phyloP scores from a whole-genome alignment of 495 filamentous ascomycete genomes.

The Lophiotrema nucula region DNA sequence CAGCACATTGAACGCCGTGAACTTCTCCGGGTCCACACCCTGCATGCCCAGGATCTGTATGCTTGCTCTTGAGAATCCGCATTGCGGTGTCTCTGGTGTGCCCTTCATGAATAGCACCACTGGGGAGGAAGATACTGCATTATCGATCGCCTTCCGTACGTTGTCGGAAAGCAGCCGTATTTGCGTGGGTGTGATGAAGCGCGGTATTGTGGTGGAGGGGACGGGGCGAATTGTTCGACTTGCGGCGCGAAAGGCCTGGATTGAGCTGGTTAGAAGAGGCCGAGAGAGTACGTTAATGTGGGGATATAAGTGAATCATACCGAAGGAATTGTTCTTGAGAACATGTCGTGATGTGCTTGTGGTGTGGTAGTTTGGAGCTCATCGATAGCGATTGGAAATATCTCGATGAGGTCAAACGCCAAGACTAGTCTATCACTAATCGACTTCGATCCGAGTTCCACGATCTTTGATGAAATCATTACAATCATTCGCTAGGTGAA shows the following conservation, averaged over 20 bases:
- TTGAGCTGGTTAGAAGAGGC: not conserved
- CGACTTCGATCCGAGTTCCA: too few relatives aligned
- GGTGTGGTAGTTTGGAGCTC: not conserved
- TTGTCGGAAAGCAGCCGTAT: constrained; percentile 73
- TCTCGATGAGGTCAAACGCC: constrained; percentile 8
- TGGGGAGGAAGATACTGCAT: constrained; percentile 77
- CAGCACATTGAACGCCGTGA: constrained; percentile 93
- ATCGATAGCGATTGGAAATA: not conserved
- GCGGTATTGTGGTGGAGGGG: constrained; percentile 21
- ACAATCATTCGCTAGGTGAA: too few relatives aligned
- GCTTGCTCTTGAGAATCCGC: constrained; percentile 91
- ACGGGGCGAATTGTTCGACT: constrained; percentile 20
- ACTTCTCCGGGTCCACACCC: constrained; percentile 94
- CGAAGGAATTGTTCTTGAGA: constrained; percentile 25
- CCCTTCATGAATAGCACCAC: constrained; percentile 99
- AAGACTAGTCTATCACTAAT: too few relatives aligned
- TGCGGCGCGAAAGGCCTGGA: constrained; percentile 29
- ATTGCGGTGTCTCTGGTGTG: constrained; percentile 95
- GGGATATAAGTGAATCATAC: constrained; percentile 1
- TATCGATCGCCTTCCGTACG: constrained; percentile 77
- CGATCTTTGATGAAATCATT: too few relatives aligned
- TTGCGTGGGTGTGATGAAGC: constrained; percentile 39
- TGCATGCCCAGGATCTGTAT: constrained; percentile 94
- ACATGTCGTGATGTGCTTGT: constrained; percentile 17
- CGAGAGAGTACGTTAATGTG: not conserved